These are phyloP conservation scores for Candida sp. DNA, from an alignment of 1,139 yeast species.

Conservation along the genomic window DNA sequence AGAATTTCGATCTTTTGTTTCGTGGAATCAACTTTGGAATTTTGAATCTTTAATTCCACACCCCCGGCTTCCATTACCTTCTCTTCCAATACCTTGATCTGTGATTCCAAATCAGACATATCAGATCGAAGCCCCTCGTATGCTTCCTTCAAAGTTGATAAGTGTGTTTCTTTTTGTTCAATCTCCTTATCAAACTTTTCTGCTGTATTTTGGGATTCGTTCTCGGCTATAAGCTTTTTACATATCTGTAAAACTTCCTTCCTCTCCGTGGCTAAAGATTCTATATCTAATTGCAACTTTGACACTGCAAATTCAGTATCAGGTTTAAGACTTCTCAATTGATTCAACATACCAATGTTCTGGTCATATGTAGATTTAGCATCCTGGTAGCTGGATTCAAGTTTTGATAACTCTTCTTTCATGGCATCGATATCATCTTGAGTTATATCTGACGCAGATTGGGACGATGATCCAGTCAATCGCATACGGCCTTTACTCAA, in stretches of 20 bases:
- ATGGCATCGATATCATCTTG: constrained; percentile 58
- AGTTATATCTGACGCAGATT: constrained; percentile 27
- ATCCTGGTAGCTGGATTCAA: constrained; percentile 54
- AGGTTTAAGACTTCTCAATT: constrained; percentile 64
- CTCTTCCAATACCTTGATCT: constrained; percentile 62
- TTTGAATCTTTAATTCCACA: constrained; percentile 74
- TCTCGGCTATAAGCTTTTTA: constrained; percentile 35
- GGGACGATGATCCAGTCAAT: constrained; percentile 29
- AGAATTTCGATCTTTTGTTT: constrained; percentile 65
- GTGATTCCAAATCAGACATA: constrained; percentile 55
- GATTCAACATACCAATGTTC: constrained; percentile 58
- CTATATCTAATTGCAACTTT: constrained; percentile 62
- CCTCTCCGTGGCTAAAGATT: constrained; percentile 49
- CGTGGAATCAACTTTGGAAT: constrained; percentile 76
- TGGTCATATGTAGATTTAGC: constrained; percentile 53
- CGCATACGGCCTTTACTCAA: constrained; percentile 67
- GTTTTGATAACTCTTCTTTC: constrained; percentile 48
- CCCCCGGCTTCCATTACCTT: constrained; percentile 93
- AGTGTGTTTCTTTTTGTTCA: constrained; percentile 31
- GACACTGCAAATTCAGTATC: constrained; percentile 64
- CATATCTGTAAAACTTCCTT: constrained; percentile 36
- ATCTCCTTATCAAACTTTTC: constrained; percentile 34
- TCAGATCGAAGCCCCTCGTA: constrained; percentile 45
- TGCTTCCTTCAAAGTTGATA: constrained; percentile 32
- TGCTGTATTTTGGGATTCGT: constrained; percentile 21